Percentiles rank a stretch among this genome's conserved stretches.
Evolutionary conservation across 2,329 filamentous ascomycete genomes (phyloP).

Genomic region (Hymenoscyphus fraxineus): DNA sequence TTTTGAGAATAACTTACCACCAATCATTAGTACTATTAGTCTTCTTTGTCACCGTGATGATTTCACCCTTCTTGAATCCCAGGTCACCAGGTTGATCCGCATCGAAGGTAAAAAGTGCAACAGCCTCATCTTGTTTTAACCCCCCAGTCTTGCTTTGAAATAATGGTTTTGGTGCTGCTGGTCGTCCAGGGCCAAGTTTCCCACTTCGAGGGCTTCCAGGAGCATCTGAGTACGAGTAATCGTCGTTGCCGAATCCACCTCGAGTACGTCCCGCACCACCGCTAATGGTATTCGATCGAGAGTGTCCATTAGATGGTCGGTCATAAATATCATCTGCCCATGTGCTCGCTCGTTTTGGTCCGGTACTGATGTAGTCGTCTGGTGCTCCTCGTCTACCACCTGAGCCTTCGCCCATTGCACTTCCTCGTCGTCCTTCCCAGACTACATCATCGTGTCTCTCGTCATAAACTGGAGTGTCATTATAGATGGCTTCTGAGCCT

Average conservation of each 20-base stretch:
- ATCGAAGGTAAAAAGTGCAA: slow-evolving; percentile 92
- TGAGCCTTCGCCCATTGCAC: slow-evolving; percentile 65
- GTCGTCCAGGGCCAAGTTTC: slow-evolving; percentile 62
- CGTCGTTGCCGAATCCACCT: slow-evolving; percentile 43
- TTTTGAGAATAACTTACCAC: slow-evolving; percentile 60
- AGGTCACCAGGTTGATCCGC: slow-evolving; percentile 89
- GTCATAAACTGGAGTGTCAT: slow-evolving; percentile 88
- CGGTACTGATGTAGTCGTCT: slow-evolving; percentile 47
- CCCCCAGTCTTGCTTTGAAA: slow-evolving; percentile 59
- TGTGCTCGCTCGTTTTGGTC: slow-evolving; percentile 61
- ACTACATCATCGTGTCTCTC: slow-evolving; percentile 76
- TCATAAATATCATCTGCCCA: slow-evolving; percentile 78
- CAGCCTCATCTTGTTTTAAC: slow-evolving; percentile 71
- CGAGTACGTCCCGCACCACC: slow-evolving; percentile 40
- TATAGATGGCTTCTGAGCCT: slow-evolving; percentile 73
- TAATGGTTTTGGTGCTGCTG: slow-evolving; percentile 84
- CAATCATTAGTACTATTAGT: slow-evolving; percentile 93
- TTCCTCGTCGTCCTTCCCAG: slow-evolving; percentile 73
- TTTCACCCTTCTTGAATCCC: slow-evolving; percentile 93
- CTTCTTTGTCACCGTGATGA: slow-evolving; percentile 92
- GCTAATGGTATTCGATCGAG: slow-evolving; percentile 19
- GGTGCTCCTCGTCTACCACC: slow-evolving; percentile 47
- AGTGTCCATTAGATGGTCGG: slow-evolving; percentile 40
- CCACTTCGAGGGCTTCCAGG: slow-evolving; percentile 38
- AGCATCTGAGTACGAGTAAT: slow-evolving; percentile 52